Evolutionary conservation across 1,284 basidiomycete species (phyloP), one percentile per base, ranked within the genome.

Genomic region (Ceratobasidium sp.): DNA sequence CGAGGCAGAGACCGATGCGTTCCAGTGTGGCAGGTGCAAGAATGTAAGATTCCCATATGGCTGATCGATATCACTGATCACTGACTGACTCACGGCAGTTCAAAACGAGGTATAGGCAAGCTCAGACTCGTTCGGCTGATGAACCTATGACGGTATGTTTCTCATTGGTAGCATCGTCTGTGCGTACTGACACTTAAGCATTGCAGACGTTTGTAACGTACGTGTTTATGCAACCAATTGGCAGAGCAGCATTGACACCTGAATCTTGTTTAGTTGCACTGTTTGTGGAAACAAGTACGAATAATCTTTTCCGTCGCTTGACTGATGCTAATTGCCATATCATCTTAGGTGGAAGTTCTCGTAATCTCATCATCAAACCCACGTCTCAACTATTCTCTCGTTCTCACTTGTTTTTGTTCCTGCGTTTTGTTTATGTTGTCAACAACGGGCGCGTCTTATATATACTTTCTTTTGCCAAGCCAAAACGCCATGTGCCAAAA

Each of bases 1-100:
- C 72, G 88, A 93, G 81, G 96, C 97, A 16, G 97, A 99, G 81
- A 99, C 97, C 0, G 95, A 97, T 77, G 95, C 95, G 0, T 99
- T 99, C 92, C 95, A 98, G 80, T 99, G 97, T 79, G 86, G 89
- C 21, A 88, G 93, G 77, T 99, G 97, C 88, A 94, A 93, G 76
- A 90, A 94, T 84, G 89, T 87, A 59, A 62, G 82, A 76, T 30
- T 12, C 32, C 43, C 32, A 0, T 55, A 34, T 69, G 41, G 52
- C 48, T 28, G 41, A 14, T 53, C 36, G 45, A 26, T 18, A 16
- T 6, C 16, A 12, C 18, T 9, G 30, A 16, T 34, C 28, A 34
- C 34, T 43, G 16, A 43, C 30, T 32, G 43, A 16, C 39, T 60
- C 10, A 34, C 72, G 76, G n/a, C 77, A 93, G 89, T 84, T 93